Evolutionary conservation across 352 stramenopile species (phyloP), one percentile per base, ranked within the genome.

Genomic region (Globisporangium nunn): DNA sequence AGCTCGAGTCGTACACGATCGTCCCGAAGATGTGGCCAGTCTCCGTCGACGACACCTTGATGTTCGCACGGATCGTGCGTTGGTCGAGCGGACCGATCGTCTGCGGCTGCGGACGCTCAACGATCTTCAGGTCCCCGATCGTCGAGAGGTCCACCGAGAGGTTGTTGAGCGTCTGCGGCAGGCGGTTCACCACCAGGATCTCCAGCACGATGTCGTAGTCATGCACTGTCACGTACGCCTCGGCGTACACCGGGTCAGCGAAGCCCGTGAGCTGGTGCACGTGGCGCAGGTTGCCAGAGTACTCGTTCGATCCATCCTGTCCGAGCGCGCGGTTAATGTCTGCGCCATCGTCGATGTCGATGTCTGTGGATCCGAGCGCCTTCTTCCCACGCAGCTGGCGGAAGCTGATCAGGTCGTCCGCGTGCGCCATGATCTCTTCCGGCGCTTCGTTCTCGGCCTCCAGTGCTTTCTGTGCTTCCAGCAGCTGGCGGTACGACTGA

Each of bases 31-130:
- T 99, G 76, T 99, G 96, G 15, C 98, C 97, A 18, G 97, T 99
- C 75, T 99, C 98, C n/a, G 98, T 99, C 52, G 93, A 98, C 51
- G 94, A 98, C n/a, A 99, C 97, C 85, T 99, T 99, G 75, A 99
- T 99, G 68, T 97, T 99, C 29, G 96, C 95, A 47, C 93, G 87
- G 61, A 99, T 98, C 23, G 88, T 98, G 53, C 92, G 91, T 75
- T 98, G 90, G 73, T 99, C 97, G 30, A 98, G 73, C 4, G 97
- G 97, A 0, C 96, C 97, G 66, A 99, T 98, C 40, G 96, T 99
- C 74, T 98, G 87, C 52, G 85, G 90, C 66, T 97, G 88, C 61
- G 98, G 98, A 45, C 97, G 85, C 76, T 99, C 98, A 15, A 99
- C 96, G 64, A 99, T 96, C 80, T 99, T 99, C 64, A 99, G 91